A percentile compares a stretch with the other conserved stretches of the same genome.
These are phyloP conservation scores for Nidula niveotomentosa DNA, from an alignment of 1,284 basidiomycete species.

Conservation along the genomic window DNA sequence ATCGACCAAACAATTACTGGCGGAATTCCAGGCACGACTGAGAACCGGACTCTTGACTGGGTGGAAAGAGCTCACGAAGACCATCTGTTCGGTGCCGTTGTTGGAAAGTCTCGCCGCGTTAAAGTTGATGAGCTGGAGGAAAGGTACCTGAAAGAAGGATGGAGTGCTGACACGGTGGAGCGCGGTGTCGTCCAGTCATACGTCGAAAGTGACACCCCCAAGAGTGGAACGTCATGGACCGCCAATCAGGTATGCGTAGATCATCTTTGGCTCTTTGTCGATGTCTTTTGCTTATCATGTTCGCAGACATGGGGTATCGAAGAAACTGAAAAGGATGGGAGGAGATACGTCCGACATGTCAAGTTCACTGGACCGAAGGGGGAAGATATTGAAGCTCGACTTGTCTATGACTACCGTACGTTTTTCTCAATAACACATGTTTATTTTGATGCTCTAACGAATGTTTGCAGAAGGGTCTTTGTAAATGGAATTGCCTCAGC, in stretches of 20 bases:
- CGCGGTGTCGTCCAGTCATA: constrained; percentile 49
- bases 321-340: constrained; percentile 48
- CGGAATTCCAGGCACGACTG: constrained; percentile 53
- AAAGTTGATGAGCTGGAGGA: constrained; percentile 47
- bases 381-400: constrained; percentile 54
- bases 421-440: neutral
- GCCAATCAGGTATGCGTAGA: constrained; percentile 45
- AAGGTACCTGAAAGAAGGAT: constrained; percentile 50
- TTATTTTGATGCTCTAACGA: neutral
- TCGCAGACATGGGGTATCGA: constrained; percentile 72
- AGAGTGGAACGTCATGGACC: constrained; percentile 52
- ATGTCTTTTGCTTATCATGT: neutral
- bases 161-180: constrained; percentile 55
- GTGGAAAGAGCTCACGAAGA: constrained; percentile 46
- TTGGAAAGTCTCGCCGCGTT: constrained; percentile 49
- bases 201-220: constrained; percentile 50
- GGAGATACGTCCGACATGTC: constrained; percentile 60
- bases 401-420: constrained; percentile 68
- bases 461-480: neutral
- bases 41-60: constrained; percentile 55
- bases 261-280: neutral
- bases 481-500: neutral
- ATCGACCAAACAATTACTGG: constrained; percentile 62
- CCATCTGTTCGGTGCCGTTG: constrained; percentile 52
- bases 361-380: constrained; percentile 63